Conservation (phyloP, 805 yeast species). For the Candida pseudofarinosa region DNA sequence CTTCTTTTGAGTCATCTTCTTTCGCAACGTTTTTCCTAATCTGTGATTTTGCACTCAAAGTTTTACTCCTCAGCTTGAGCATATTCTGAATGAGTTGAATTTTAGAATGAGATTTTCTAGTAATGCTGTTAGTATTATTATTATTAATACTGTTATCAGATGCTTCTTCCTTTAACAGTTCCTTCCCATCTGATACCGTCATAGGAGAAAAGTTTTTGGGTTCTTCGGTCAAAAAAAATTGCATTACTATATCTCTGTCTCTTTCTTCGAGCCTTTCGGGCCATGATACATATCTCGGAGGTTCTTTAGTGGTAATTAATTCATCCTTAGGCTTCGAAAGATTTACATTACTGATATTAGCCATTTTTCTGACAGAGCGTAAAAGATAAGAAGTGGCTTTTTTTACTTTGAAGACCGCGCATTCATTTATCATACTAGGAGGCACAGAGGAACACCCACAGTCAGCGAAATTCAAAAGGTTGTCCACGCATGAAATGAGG, state of each 20-base stretch:
- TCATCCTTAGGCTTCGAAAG: conserved; percentile 36
- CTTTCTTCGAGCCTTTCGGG: conserved; percentile 26
- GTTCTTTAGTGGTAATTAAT: conserved; percentile 26
- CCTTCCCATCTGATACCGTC: conserved; percentile 9
- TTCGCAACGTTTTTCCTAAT: conserved; percentile 8
- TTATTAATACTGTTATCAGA: neutral
- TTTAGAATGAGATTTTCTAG: neutral
- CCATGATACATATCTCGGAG: conserved; percentile 35
- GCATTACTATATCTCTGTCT: conserved; percentile 23
- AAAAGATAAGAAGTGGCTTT: conserved; percentile 57
- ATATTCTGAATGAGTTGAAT: conserved; percentile 11
- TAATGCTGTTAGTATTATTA: conserved; percentile 5
- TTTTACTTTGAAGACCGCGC: conserved; percentile 57
- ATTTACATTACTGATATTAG: conserved; percentile 34
- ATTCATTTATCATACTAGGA: conserved; percentile 36
- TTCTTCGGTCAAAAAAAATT: conserved; percentile 13
- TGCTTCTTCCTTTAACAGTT: conserved; percentile 1
- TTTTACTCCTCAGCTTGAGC: conserved; percentile 21
- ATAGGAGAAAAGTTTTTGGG: neutral
- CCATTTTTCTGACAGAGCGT: conserved; percentile 53
- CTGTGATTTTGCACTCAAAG: conserved; percentile 17
- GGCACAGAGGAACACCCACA: conserved; percentile 52
- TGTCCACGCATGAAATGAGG: conserved; percentile 59
- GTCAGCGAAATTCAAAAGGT: conserved; percentile 56
- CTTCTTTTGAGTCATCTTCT: neutral